These are phyloP conservation scores for Microdochium nivale DNA, from an alignment of 2,329 filamentous ascomycete species.

Conservation along the genomic window DNA sequence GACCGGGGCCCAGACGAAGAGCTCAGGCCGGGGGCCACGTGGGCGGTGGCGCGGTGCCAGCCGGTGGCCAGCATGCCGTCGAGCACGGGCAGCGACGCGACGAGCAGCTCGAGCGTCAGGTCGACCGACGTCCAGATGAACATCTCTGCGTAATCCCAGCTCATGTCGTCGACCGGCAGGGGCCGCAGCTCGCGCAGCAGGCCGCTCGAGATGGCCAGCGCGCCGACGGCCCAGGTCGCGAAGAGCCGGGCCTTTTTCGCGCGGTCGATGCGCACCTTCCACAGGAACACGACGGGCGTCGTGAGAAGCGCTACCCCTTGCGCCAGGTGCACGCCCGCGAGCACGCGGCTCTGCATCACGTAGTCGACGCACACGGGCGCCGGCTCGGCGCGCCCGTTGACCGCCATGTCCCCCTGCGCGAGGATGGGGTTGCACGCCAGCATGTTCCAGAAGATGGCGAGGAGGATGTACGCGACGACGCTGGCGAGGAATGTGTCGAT, in stretches of 20 bases:
- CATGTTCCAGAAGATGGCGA: slow-evolving; percentile 19
- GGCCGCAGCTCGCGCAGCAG: slow-evolving; percentile 17
- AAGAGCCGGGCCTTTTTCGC: slow-evolving; percentile 20
- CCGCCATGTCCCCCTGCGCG: slow-evolving; percentile 16
- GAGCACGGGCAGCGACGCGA: slow-evolving; percentile 23
- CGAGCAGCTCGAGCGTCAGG: slow-evolving; percentile 19
- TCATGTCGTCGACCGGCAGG: slow-evolving; percentile 9
- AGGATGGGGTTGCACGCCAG: slow-evolving; percentile 18
- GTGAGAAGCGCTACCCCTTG: slow-evolving; percentile 23
- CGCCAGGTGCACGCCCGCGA: slow-evolving; percentile 22
- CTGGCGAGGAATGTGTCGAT: slow-evolving; percentile 21
- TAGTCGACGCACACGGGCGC: slow-evolving; percentile 11
- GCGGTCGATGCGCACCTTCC: slow-evolving; percentile 20
- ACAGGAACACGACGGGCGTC: slow-evolving; percentile 24
- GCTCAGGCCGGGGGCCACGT: too few relatives aligned
- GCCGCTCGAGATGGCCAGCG: slow-evolving; percentile 19
- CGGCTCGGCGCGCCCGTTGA: slow-evolving; percentile 11
- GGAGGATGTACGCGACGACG: slow-evolving; percentile 16
- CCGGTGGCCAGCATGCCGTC: slow-evolving; percentile 15
- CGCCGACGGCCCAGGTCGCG: slow-evolving; percentile 21
- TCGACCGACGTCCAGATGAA: slow-evolving; percentile 22
- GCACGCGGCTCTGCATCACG: slow-evolving; percentile 10
- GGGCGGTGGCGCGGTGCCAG: slow-evolving; percentile 3
- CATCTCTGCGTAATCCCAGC: slow-evolving; percentile 16
- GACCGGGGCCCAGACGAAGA: too few relatives aligned